phyloP scores from a whole-genome alignment of 2,329 filamentous ascomycete species.

The Pezicula rhizophila region DNA sequence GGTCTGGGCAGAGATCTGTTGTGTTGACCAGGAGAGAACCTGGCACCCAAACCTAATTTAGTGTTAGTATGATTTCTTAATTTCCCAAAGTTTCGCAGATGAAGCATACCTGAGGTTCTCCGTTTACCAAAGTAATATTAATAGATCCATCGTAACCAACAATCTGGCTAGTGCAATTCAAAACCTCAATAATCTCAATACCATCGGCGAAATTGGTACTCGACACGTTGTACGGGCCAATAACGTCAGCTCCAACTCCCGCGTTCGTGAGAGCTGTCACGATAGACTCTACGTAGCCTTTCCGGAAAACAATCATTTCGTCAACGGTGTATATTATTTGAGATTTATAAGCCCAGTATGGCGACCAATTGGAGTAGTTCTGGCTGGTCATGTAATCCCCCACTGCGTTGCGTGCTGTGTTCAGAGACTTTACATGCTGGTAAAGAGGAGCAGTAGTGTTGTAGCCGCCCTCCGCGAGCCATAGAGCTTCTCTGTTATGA shows the following conservation, averaged over 20 bases:
- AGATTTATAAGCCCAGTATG: constrained; percentile 13
- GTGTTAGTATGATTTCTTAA: not conserved
- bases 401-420: constrained; percentile 34
- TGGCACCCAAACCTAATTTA: constrained; percentile 1
- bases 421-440: constrained; percentile 32
- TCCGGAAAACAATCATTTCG: constrained; percentile 11
- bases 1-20: constrained; percentile 1
- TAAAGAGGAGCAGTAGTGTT: constrained; percentile 32
- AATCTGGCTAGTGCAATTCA: constrained; percentile 3
- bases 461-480: constrained; percentile 32
- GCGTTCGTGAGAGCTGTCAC: constrained; percentile 10
- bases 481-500: constrained; percentile 37
- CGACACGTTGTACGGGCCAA: constrained; percentile 8
- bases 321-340: constrained; percentile 4
- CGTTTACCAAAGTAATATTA: constrained; percentile 5
- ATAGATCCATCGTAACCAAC: constrained; percentile 4
- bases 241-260: constrained; percentile 1
- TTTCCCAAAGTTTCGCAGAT: not conserved
- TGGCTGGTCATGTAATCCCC: constrained; percentile 1
- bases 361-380: constrained; percentile 9
- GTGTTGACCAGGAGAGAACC: constrained; percentile 1
- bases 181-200: constrained; percentile 10
- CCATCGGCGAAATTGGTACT: constrained; percentile 10
- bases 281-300: constrained; percentile 8
- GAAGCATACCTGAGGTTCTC: constrained; percentile 6